Percentiles rank a stretch among this genome's conserved stretches.
These are phyloP conservation scores for Phytopythium cucurbitacearum DNA, from an alignment of 352 stramenopile species.

Conservation along the genomic window DNA sequence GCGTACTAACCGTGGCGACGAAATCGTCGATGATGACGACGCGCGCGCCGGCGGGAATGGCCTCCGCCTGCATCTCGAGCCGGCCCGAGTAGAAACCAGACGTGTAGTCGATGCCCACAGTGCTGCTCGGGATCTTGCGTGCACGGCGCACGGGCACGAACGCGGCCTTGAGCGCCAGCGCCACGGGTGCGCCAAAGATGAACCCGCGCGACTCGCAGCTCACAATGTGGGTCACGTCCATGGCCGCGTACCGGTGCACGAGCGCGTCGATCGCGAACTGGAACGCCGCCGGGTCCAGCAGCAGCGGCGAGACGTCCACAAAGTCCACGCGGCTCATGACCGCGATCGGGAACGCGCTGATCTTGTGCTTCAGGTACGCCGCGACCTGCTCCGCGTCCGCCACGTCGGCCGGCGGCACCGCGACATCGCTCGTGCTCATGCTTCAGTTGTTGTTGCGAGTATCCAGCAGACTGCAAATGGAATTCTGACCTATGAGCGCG, in stretches of 20 bases:
- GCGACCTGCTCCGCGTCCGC: slow-evolving; percentile 48
- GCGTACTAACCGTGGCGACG: slow-evolving; percentile 52
- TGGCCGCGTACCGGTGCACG: slow-evolving; percentile 40
- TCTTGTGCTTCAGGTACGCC: slow-evolving; percentile 59
- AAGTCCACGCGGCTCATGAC: slow-evolving; percentile 56
- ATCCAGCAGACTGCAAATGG: too few species aligned
- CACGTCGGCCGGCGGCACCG: slow-evolving; percentile 28
- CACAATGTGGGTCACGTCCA: slow-evolving; percentile 75
- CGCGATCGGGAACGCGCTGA: slow-evolving; percentile 63
- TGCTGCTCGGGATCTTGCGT: slow-evolving; percentile 54
- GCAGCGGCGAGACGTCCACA: slow-evolving; percentile 65
- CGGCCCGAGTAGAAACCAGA: slow-evolving; percentile 68
- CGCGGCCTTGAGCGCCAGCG: slow-evolving; percentile 51
- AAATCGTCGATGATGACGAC: slow-evolving; percentile 81
- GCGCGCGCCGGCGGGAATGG: slow-evolving; percentile 59
- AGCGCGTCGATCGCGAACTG: slow-evolving; percentile 74
- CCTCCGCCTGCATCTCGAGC: slow-evolving; percentile 81
- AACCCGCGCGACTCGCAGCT: slow-evolving; percentile 77
- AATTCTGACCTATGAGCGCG: too few species aligned
- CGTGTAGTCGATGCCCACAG: slow-evolving; percentile 77
- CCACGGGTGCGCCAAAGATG: slow-evolving; percentile 76
- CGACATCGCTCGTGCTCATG: slow-evolving; percentile 12
- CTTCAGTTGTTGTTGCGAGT: background rate
- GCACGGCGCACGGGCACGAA: slow-evolving; percentile 76
- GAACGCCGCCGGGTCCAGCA: slow-evolving; percentile 70